These are phyloP conservation scores for Tripidium arundinaceum DNA, from an alignment of 202 grass and related monocot genomes.

Conservation along the genomic window DNA sequence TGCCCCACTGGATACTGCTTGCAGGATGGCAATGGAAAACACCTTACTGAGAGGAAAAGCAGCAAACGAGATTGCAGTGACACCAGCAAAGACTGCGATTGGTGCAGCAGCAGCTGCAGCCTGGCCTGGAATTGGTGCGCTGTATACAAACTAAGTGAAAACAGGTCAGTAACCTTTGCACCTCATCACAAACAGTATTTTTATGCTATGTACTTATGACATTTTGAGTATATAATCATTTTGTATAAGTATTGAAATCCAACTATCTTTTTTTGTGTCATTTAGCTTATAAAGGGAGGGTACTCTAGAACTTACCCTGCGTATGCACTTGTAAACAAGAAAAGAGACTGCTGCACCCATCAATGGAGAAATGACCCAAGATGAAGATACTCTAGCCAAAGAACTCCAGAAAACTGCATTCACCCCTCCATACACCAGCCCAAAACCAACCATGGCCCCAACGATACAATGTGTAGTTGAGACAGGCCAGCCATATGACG, in stretches of 20 bases:
- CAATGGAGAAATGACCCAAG: slow-evolving; percentile 92
- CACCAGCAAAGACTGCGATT: slow-evolving; percentile 83
- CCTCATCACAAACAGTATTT: background rate
- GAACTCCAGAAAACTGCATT: slow-evolving; percentile 94
- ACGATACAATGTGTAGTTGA: slow-evolving; percentile 99
- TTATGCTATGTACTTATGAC: slow-evolving; percentile 11
- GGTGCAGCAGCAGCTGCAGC: slow-evolving; percentile 91
- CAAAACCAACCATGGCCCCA: slow-evolving; percentile 98
- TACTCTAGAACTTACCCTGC: slow-evolving; percentile 62
- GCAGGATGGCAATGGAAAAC: slow-evolving; percentile 51
- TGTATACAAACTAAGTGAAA: slow-evolving; percentile 88
- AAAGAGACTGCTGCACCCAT: slow-evolving; percentile 89
- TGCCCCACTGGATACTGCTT: slow-evolving; percentile 75
- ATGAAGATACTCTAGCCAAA: slow-evolving; percentile 90
- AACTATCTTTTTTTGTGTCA: background rate
- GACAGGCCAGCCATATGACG: slow-evolving; percentile 95
- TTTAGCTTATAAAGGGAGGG: slow-evolving; percentile 21
- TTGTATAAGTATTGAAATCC: background rate
- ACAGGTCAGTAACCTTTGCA: slow-evolving; percentile 12
- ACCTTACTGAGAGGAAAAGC: slow-evolving; percentile 83
- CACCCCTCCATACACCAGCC: slow-evolving; percentile 71
- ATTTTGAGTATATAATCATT: background rate
- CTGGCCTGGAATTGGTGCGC: slow-evolving; percentile 92
- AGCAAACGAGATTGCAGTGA: slow-evolving; percentile 80
- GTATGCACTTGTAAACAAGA: slow-evolving; percentile 95